Base-by-base conservation (phyloP, 371 early-diverging fungal genomes). In the Haplosporangium sp. region DNA sequence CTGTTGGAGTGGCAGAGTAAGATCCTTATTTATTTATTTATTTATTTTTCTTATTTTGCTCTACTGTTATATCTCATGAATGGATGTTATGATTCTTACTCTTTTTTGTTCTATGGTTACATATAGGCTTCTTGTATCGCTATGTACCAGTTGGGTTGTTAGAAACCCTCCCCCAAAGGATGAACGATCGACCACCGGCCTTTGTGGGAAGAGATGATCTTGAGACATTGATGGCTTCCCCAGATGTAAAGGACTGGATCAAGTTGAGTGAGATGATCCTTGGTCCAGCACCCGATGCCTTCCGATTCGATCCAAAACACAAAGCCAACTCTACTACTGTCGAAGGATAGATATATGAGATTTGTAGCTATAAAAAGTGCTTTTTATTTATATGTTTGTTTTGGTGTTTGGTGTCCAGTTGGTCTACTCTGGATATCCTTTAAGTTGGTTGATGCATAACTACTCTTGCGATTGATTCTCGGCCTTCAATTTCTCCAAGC, bases 141-240 rank as follows among this genome's bases (percentile, higher is more conserved):
- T 96, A 95, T 79, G 88, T 96, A 15, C 98, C 98, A 40, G 94
- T 92, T n/a, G 97, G 96, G n/a, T 59, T 98, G 6, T 82, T 98
- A 35, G 97, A 97, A 74, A 93, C 91, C 2, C 85, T 95, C 60
- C 98, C 98, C 57, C 97, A 96, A 74, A 85, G 86, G 65, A 94
- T 99, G 77, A 98, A 97, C 76, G 94, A 97, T 40, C 89, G 98
- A 37, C 96, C 97, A 50, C 96, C 96, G 19, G 87, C 90, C 9
- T 98, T 91, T 70, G 72, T 83, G 19, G 99, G 99, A 5, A 86
- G 99, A 50, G 90, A 96, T 74, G 98, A 98, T 13, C 77, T 97
- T 19, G 99, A 99, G 85, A 98, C 98, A 0, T 83, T 98, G 65
- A 92, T 99, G 97, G 97, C 94, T 4, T 93, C 94, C 57, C 84